These are phyloP conservation scores for Myxozyma neglecta DNA, from an alignment of 805 yeast genomes.

Conservation along the genomic window DNA sequence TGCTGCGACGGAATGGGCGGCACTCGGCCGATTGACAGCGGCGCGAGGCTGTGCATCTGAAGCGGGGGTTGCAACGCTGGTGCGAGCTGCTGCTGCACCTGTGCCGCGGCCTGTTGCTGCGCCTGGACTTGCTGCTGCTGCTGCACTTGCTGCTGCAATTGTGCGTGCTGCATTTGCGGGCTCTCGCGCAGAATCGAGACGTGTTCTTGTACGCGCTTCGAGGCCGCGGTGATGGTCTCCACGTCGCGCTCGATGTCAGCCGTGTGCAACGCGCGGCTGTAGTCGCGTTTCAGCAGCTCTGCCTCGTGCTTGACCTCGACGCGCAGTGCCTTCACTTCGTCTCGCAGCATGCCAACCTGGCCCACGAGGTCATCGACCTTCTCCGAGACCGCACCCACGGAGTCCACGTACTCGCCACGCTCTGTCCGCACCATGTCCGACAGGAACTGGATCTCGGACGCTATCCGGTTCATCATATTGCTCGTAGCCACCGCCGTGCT, in stretches of 20 bases:
- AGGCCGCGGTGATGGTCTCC: constrained; percentile 16
- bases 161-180: constrained; percentile 4
- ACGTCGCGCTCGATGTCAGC: constrained; percentile 25
- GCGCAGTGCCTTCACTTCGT: constrained; percentile 10
- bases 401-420: constrained; percentile 7
- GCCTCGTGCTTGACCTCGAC: constrained; percentile 7
- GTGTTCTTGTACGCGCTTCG: constrained; percentile 5
- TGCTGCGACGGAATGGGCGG: constrained; percentile 5
- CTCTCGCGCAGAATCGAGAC: neutral
- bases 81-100: neutral
- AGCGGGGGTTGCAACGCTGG: constrained; percentile 9
- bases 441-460: constrained; percentile 17
- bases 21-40: constrained; percentile 1
- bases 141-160: constrained; percentile 1
- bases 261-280: neutral
- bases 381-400: neutral
- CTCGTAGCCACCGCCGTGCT: constrained; percentile 9
- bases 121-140: constrained; percentile 15
- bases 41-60: constrained; percentile 7
- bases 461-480: constrained; percentile 11
- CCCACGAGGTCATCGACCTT: constrained; percentile 16
- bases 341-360: constrained; percentile 10
- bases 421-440: constrained; percentile 14
- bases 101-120: constrained; percentile 4
- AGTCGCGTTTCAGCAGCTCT: constrained; percentile 2